phyloP scores from a whole-genome alignment of 306 rosid genomes.

The Abrus pulchellus region DNA sequence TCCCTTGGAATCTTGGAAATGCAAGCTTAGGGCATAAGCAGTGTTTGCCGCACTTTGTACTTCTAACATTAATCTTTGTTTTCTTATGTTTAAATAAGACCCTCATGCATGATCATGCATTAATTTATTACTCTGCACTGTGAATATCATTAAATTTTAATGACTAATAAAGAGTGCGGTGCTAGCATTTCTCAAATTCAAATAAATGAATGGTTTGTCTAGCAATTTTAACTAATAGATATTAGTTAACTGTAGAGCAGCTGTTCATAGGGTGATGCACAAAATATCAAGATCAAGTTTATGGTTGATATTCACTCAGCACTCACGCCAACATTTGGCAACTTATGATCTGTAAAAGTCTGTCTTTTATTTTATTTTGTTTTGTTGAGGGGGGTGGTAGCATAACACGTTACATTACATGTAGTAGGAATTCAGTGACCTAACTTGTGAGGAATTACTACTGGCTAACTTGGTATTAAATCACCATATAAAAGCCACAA shows the following conservation, averaged over 20 bases:
- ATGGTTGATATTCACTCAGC: neutral
- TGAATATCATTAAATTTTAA: neutral
- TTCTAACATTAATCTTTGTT: neutral
- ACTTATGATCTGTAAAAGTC: conserved; percentile 6
- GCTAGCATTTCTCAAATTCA: neutral
- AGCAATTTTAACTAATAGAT: conserved; percentile 19
- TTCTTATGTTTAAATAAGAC: conserved; percentile 16
- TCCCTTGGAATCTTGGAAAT: conserved; percentile 31
- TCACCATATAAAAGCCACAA: neutral
- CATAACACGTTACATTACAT: neutral
- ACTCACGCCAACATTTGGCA: neutral
- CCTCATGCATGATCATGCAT: conserved; percentile 4
- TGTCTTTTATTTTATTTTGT: neutral
- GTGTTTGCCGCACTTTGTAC: conserved; percentile 9
- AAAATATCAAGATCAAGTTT: neutral
- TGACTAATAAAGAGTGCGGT: no score
- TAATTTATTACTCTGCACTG: neutral
- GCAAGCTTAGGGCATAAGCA: neutral
- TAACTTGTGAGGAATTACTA: neutral
- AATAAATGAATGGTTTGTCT: conserved; percentile 35
- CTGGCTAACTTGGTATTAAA: neutral
- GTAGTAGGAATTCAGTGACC: conserved; percentile 3
- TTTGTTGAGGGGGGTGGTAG: neutral
- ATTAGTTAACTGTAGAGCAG: neutral
- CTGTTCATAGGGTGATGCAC: neutral